Evolutionary conservation across 73 alveolate genomes (phyloP).

Genomic region (Stentor coeruleus): DNA sequence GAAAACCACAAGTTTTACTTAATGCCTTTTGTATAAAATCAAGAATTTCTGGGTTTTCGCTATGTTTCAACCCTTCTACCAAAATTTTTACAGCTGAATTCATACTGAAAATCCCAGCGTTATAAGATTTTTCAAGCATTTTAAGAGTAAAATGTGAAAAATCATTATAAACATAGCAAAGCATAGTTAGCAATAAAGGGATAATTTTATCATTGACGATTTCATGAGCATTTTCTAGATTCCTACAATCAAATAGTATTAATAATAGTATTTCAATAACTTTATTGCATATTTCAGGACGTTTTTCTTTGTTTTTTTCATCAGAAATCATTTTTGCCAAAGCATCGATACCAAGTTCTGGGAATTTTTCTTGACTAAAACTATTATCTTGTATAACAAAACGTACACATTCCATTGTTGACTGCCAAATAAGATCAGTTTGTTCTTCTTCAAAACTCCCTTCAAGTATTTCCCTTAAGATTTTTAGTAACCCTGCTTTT

Average conservation of each 20-base stretch:
- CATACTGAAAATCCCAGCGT: neutral
- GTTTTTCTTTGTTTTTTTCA: neutral
- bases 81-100: neutral
- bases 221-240: neutral
- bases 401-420: conserved; percentile 7
- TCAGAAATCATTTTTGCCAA: neutral
- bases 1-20: neutral
- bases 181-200: neutral
- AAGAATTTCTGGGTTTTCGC: neutral
- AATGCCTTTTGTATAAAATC: neutral
- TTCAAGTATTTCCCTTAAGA: neutral
- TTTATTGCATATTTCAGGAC: neutral
- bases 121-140: neutral
- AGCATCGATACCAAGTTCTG: neutral
- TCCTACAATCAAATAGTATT: neutral
- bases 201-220: neutral
- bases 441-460: neutral
- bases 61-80: neutral
- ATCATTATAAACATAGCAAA: neutral
- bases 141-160: neutral
- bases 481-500: neutral
- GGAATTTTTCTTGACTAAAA: neutral
- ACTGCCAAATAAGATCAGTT: neutral
- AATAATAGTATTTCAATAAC: neutral
- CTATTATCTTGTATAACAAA: neutral